phyloP scores from a whole-genome alignment of 305 asterid genomes.

The Caryopteris hybrid region DNA sequence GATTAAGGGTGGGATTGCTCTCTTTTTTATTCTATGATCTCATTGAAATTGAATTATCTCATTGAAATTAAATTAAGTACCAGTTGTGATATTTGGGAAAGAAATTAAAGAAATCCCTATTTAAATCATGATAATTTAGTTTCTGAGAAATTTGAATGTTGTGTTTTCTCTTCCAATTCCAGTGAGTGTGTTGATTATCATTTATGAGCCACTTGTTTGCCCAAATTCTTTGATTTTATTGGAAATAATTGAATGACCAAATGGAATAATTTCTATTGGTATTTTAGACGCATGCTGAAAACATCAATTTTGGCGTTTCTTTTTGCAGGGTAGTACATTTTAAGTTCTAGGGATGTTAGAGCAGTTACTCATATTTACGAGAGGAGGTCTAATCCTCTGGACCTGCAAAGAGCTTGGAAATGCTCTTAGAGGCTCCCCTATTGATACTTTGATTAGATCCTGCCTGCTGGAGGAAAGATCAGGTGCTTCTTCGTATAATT shows the following conservation, averaged over 20 bases:
- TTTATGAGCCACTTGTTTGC: neutral
- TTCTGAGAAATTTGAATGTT: neutral
- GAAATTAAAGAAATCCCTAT: neutral
- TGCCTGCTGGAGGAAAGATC: conserved; percentile 97
- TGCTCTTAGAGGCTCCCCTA: conserved; percentile 90
- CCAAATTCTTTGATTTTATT: neutral
- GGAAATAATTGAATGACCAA: neutral
- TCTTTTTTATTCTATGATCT: neutral
- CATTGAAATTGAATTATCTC: neutral
- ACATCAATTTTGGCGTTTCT: neutral
- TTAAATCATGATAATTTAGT: neutral
- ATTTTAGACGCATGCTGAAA: neutral
- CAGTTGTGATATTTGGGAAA: neutral
- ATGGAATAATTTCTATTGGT: neutral
- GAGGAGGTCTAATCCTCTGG: conserved; percentile 99
- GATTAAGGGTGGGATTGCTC: neutral
- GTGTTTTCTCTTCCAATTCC: neutral
- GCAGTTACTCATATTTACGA: conserved; percentile 79
- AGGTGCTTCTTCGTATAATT: conserved; percentile 74
- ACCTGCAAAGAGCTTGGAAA: conserved; percentile 86
- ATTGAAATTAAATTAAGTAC: neutral
- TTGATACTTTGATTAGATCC: conserved; percentile 82
- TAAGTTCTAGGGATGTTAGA: conserved; percentile 62
- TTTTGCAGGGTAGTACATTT: conserved; percentile 38
- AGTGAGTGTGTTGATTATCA: neutral